These are phyloP conservation scores for Darksidea phi DNA, from an alignment of 495 filamentous ascomycete genomes.

Conservation along the genomic window DNA sequence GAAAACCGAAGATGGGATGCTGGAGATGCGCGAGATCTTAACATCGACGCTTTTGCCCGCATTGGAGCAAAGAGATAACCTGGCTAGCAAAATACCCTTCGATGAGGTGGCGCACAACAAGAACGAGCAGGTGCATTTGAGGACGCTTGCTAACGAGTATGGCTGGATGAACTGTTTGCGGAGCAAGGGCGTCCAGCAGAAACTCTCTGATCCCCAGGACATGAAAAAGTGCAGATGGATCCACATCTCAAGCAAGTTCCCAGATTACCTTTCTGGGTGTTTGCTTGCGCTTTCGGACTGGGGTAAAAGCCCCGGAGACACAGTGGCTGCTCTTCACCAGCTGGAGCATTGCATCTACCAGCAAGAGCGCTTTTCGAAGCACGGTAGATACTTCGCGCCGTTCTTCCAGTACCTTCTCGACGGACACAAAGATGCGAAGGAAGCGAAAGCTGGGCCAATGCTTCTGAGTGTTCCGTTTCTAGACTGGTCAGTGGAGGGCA, in stretches of 20 bases:
- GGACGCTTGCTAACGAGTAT: constrained; percentile 38
- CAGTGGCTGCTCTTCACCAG: constrained; percentile 28
- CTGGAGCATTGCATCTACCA: constrained; percentile 39
- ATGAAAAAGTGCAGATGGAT: constrained; percentile 42
- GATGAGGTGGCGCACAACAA: constrained; percentile 32
- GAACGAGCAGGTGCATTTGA: constrained; percentile 39
- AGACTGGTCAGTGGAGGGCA: constrained; percentile 42
- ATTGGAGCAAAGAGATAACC: constrained; percentile 26
- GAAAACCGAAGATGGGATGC: constrained; percentile 32
- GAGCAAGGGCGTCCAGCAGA: constrained; percentile 31
- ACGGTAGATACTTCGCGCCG: constrained; percentile 45
- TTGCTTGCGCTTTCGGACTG: constrained; percentile 38
- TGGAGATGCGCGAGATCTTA: constrained; percentile 41
- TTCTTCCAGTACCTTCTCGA: constrained; percentile 39
- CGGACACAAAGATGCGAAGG: background rate
- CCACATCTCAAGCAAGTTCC: constrained; percentile 44
- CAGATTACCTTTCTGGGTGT: constrained; percentile 42
- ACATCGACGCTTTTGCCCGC: constrained; percentile 39
- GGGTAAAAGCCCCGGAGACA: constrained; percentile 13
- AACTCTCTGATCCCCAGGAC: constrained; percentile 30
- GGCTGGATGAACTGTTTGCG: constrained; percentile 45
- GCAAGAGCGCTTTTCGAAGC: constrained; percentile 45
- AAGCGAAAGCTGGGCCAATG: constrained; percentile 30
- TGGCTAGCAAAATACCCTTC: constrained; percentile 13
- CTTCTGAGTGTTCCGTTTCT: constrained; percentile 44